These are phyloP conservation scores for Clavispora fructus DNA, from an alignment of 805 yeast species.

Conservation along the genomic window DNA sequence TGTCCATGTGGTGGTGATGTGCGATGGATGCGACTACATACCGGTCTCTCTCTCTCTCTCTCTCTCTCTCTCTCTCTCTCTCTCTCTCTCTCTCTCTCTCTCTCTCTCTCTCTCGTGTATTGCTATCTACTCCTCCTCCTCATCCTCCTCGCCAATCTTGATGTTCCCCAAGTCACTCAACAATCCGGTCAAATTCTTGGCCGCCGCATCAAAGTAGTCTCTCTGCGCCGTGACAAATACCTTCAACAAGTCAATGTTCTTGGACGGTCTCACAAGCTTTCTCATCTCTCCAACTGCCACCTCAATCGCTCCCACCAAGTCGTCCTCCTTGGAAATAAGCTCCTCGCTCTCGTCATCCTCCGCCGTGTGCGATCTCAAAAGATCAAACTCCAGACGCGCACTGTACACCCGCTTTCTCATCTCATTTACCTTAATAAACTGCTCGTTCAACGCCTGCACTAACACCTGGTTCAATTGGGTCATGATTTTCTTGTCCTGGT, in stretches of 20 bases:
- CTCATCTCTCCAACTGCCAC: conserved; percentile 78
- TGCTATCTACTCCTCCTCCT: conserved; percentile 11
- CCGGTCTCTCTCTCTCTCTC: too few species aligned
- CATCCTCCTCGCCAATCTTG: conserved; percentile 33
- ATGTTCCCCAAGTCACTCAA: conserved; percentile 28
- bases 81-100: too few species aligned
- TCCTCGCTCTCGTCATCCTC: conserved; percentile 44
- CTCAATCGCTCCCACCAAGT: conserved; percentile 72
- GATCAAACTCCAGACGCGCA: conserved; percentile 66
- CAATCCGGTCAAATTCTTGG: conserved; percentile 29
- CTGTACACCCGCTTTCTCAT: conserved; percentile 65
- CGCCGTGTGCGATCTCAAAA: conserved; percentile 50
- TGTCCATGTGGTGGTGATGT: conserved; percentile 8
- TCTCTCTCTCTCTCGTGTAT: too few species aligned
- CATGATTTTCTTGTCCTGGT: conserved; percentile 61
- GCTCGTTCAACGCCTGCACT: conserved; percentile 46
- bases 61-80: too few species aligned
- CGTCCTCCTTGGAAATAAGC: conserved; percentile 63
- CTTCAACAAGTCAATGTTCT: conserved; percentile 57
- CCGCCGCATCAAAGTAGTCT: conserved; percentile 44
- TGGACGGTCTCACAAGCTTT: conserved; percentile 61
- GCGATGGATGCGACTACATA: neutral
- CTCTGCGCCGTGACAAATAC: conserved; percentile 66
- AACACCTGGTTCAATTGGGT: conserved; percentile 55
- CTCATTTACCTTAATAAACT: conserved; percentile 55